A percentile compares a stretch with the other conserved stretches of the same genome.
Evolutionary conservation across 441 rosid species (phyloP).

Genomic region (Mallotus japonicus): DNA sequence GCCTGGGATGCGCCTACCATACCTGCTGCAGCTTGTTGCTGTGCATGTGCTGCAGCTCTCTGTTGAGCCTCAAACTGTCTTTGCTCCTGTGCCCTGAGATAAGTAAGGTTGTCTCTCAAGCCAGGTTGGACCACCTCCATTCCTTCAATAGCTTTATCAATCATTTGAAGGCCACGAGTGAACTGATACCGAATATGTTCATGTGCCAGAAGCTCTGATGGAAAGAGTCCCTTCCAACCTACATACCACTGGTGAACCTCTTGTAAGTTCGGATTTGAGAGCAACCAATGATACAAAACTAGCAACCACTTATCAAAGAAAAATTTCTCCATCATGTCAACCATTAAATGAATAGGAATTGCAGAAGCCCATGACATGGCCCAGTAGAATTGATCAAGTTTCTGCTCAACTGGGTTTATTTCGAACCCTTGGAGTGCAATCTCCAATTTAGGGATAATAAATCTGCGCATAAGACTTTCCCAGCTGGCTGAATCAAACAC

Average conservation of each 20-base stretch:
- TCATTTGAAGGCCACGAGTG: constrained; percentile 67
- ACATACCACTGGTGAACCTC: constrained; percentile 74
- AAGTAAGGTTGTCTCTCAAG: constrained; percentile 54
- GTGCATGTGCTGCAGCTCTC: constrained; percentile 28
- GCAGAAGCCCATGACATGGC: constrained; percentile 77
- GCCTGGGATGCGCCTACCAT: constrained; percentile 30
- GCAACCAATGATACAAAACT: constrained; percentile 77
- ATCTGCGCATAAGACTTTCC: constrained; percentile 86
- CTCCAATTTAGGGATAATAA: constrained; percentile 90
- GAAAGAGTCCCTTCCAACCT: constrained; percentile 79
- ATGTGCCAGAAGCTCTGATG: constrained; percentile 75
- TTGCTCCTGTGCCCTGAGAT: constrained; percentile 55
- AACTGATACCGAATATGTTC: constrained; percentile 73
- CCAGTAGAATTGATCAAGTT: constrained; percentile 68
- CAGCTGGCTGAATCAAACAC: constrained; percentile 83
- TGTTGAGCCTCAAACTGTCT: constrained; percentile 49
- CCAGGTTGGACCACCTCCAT: constrained; percentile 70
- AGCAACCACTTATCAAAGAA: constrained; percentile 87
- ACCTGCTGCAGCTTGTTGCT: constrained; percentile 40
- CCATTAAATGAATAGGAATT: constrained; percentile 78
- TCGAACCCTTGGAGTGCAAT: constrained; percentile 73
- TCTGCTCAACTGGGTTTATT: constrained; percentile 75
- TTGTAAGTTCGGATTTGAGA: constrained; percentile 59
- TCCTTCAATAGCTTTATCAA: constrained; percentile 73
- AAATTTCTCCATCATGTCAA: constrained; percentile 73